Evolutionary conservation across 768 basidiomycete species (phyloP), one percentile per base, ranked within the genome.

Genomic region (Lactifluus rugatus): DNA sequence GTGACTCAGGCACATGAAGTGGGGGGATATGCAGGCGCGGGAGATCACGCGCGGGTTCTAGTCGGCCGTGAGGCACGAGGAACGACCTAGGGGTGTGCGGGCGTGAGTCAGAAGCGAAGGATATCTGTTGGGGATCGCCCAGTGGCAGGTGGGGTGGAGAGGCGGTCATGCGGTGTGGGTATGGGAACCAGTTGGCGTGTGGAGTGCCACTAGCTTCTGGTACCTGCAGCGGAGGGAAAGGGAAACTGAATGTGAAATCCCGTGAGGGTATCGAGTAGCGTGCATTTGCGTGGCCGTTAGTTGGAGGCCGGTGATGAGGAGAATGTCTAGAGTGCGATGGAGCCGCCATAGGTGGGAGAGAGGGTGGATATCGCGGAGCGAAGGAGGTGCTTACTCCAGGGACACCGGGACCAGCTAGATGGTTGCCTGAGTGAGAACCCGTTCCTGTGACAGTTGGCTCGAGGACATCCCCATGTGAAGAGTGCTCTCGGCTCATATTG

Each of bases 361-460:
- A 28, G n/a, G 37, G 34, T 21, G 53, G 50, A 26, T 25, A 53
- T 3, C 55, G 54, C 17, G 54, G 46, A 25, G 16, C 28, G 26
- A 51, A 48, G 36, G 57, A 31, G 52, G 60, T 53, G n/a, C 44
- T 47, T 48, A 39, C 21, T 16, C 63, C 63, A 52, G 63, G 63
- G 48, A 64, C 60, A 5, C 63, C 63, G 25, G 63, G 63, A 26
- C 63, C 63, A 6, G 63, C 54, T 13, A 64, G 49, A 45, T 39
- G 56, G 3, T 37, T 49, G 26, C 48, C 48, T 31, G 62, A 28
- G 48, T 44, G 54, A 4, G 52, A 36, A 39, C 50, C 45, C 3
- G 53, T 31, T 28, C 54, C 48, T 51, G 58, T 31, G 25, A 16
- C 31, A 17, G 53, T 26, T 21, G 46, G 2, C n/a, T 48, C 37